These are phyloP conservation scores for Mollisia scopiformis DNA, from an alignment of 2,329 filamentous ascomycete genomes.

Conservation along the genomic window DNA sequence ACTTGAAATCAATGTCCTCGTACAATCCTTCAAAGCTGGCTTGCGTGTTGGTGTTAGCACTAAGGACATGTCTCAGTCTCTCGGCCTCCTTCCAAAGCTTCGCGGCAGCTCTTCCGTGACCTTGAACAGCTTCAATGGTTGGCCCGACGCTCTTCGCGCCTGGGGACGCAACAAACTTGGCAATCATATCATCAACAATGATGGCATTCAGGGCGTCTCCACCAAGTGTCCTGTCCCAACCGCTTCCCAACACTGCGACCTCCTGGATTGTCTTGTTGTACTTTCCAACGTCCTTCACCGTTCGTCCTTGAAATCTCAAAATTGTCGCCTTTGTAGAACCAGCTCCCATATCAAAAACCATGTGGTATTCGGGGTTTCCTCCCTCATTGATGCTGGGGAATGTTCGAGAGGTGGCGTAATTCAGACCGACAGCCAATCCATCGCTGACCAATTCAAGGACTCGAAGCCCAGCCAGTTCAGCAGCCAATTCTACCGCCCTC, in stretches of 20 bases:
- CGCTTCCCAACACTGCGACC: constrained; percentile 82
- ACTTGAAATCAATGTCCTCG: constrained; percentile 91
- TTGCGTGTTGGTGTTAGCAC: constrained; percentile 83
- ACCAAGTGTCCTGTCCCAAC: constrained; percentile 88
- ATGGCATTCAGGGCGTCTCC: constrained; percentile 88
- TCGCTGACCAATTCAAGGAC: constrained; percentile 86
- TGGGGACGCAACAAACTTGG: constrained; percentile 73
- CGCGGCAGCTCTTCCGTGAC: constrained; percentile 81
- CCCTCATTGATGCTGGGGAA: constrained; percentile 86
- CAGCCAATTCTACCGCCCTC: constrained; percentile 81
- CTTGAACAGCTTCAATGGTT: constrained; percentile 64
- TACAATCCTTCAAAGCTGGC: constrained; percentile 87
- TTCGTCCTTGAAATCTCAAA: constrained; percentile 84
- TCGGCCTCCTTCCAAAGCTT: constrained; percentile 95
- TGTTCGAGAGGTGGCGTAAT: constrained; percentile 90
- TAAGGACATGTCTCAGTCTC: constrained; percentile 83
- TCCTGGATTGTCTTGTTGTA: constrained; percentile 98
- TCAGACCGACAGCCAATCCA: constrained; percentile 87
- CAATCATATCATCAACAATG: constrained; percentile 86
- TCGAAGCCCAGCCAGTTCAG: constrained; percentile 84
- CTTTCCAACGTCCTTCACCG: constrained; percentile 88
- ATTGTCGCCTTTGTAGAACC: constrained; percentile 91
- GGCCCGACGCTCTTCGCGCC: constrained; percentile 67
- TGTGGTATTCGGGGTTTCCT: constrained; percentile 84
- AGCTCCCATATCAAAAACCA: constrained; percentile 98